Percentiles rank a stretch among this genome's conserved stretches.
Evolutionary conservation across 345 rosid species (phyloP).

Genomic region (Aethionema arabicum): DNA sequence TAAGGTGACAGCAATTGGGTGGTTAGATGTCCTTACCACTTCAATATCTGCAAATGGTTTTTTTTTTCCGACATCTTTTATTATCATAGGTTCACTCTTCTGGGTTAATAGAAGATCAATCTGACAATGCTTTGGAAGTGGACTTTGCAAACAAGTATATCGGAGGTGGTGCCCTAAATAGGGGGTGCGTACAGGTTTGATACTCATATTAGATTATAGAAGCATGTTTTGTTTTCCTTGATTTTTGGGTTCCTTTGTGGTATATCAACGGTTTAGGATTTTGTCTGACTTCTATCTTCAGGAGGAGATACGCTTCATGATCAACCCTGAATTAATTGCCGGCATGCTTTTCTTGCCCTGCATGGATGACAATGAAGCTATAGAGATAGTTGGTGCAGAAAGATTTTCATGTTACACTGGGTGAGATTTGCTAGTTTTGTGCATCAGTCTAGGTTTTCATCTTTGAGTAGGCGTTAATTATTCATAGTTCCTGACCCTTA

Average conservation of each 20-base stretch:
- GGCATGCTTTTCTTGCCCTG: slow-evolving; percentile 93
- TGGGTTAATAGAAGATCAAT: slow-evolving; percentile 82
- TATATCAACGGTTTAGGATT: neutral
- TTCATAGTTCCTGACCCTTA: slow-evolving; percentile 25
- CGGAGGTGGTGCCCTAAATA: slow-evolving; percentile 84
- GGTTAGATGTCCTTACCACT: slow-evolving; percentile 4
- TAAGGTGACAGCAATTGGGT: slow-evolving; percentile 48
- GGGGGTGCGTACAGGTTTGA: slow-evolving; percentile 91
- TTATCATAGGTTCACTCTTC: slow-evolving; percentile 49
- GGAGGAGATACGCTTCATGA: slow-evolving; percentile 99
- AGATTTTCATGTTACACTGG: slow-evolving; percentile 82
- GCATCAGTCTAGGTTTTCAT: slow-evolving; percentile 6
- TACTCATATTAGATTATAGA: slow-evolving; percentile 15
- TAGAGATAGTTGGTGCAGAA: slow-evolving; percentile 85
- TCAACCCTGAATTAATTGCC: slow-evolving; percentile 86
- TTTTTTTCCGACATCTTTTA: neutral
- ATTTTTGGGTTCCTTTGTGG: slow-evolving; percentile 5
- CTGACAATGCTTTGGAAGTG: slow-evolving; percentile 61
- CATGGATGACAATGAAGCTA: slow-evolving; percentile 86
- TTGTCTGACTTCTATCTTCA: slow-evolving; percentile 28
- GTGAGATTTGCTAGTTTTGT: slow-evolving; percentile 46
- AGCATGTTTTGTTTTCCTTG: slow-evolving; percentile 8
- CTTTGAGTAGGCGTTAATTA: slow-evolving; percentile 2
- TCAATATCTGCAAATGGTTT: slow-evolving; percentile 5
- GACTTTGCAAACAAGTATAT: slow-evolving; percentile 91